A percentile compares a stretch with the other conserved stretches of the same genome.
Evolutionary conservation across 192 early-diverging fungal genomes (phyloP).

Genomic region (Spizellomyces punctatus): DNA sequence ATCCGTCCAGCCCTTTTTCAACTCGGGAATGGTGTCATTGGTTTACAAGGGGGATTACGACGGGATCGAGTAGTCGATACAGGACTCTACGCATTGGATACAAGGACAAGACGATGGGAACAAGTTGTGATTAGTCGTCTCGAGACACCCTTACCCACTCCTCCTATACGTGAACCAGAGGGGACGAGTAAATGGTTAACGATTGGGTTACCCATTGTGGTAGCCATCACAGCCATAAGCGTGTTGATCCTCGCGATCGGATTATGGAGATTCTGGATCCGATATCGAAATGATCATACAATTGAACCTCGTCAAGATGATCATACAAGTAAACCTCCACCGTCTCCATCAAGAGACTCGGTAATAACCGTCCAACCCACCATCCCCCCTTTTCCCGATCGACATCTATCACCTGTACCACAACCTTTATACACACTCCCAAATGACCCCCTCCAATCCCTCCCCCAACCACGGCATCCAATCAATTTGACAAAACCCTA

Average conservation of each 20-base stretch:
- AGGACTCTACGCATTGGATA: neutral
- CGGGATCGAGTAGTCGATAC: neutral
- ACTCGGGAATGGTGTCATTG: neutral
- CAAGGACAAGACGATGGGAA: neutral
- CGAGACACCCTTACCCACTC: neutral
- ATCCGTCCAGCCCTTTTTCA: neutral
- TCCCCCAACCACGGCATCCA: too few relatives aligned
- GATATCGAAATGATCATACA: too few relatives aligned
- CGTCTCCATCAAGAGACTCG: too few relatives aligned
- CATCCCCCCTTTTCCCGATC: too few relatives aligned
- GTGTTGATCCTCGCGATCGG: neutral
- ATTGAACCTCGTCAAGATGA: too few relatives aligned
- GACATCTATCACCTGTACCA: too few relatives aligned
- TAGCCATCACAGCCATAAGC: neutral
- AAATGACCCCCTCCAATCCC: too few relatives aligned
- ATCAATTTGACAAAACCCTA: constrained; percentile 26
- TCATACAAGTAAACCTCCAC: too few relatives aligned
- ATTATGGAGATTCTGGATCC: constrained; percentile 10
- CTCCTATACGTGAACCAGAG: neutral
- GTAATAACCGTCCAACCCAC: too few relatives aligned
- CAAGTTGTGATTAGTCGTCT: neutral
- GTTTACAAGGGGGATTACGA: neutral
- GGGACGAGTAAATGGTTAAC: constrained; percentile 3
- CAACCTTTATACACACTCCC: too few relatives aligned
- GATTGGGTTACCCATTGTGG: constrained; percentile 14